Conservation (phyloP, 257 asterid genomes). For the Gentiana dahurica region DNA sequence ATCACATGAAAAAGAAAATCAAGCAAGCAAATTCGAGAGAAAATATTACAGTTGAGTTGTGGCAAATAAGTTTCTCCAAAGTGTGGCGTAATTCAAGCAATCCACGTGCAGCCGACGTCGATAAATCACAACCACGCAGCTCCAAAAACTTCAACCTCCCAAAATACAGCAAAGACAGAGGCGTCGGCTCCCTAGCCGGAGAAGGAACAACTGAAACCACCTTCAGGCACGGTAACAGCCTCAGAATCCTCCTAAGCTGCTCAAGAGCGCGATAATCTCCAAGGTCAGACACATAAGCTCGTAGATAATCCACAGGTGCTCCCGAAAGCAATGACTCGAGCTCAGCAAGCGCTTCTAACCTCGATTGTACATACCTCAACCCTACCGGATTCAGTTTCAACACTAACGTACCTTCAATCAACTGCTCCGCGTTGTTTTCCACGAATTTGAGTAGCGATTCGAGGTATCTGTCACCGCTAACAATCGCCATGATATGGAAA, state of each 20-base stretch:
- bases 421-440: constrained; percentile 56
- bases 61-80: constrained; percentile 90
- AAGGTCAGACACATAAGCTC: constrained; percentile 92
- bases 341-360: constrained; percentile 78
- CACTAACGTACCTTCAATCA: constrained; percentile 71
- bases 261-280: constrained; percentile 98
- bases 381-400: constrained; percentile 89
- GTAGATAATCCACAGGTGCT: constrained; percentile 93
- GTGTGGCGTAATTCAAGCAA: constrained; percentile 76
- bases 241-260: constrained; percentile 76
- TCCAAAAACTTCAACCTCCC: constrained; percentile 73
- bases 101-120: constrained; percentile 74
- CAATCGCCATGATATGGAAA: constrained; percentile 41
- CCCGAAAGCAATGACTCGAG: constrained; percentile 74
- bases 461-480: constrained; percentile 75
- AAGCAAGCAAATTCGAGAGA: no score
- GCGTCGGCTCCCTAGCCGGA: constrained; percentile 78
- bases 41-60: constrained; percentile 60
- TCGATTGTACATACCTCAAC: constrained; percentile 72
- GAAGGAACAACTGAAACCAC: constrained; percentile 67
- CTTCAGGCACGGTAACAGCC: constrained; percentile 65
- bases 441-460: constrained; percentile 86
- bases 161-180: constrained; percentile 62
- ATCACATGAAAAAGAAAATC: background rate
- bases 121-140: constrained; percentile 88